These are phyloP conservation scores for Vanilla planifolia DNA, from an alignment of 106 monocot species.

Conservation along the genomic window DNA sequence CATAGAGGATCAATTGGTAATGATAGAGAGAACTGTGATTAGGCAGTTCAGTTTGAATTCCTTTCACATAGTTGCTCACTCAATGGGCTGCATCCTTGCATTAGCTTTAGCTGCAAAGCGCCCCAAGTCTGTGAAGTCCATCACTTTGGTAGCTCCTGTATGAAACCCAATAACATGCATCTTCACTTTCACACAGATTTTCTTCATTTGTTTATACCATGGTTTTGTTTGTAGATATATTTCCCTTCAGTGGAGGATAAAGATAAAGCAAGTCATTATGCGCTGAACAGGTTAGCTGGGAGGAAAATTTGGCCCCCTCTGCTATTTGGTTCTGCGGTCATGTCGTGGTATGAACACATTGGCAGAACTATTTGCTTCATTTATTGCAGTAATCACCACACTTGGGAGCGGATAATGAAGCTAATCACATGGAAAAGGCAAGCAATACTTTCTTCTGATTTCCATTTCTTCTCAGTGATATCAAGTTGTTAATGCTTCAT, in stretches of 20 bases:
- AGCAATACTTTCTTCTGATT: too few species aligned
- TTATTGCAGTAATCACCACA: constrained; percentile 58
- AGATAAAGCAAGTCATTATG: constrained; percentile 28
- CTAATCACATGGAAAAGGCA: constrained; percentile 36
- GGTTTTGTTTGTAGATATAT: constrained; percentile 30
- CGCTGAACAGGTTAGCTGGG: constrained; percentile 42
- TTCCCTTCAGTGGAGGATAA: constrained; percentile 23
- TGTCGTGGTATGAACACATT: constrained; percentile 91
- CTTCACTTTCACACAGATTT: too few species aligned
- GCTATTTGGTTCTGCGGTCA: constrained; percentile 44
- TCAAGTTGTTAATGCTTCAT: too few species aligned
- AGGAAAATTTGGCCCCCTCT: constrained; percentile 72
- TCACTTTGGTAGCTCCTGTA: constrained; percentile 65
- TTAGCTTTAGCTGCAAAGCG: constrained; percentile 57
- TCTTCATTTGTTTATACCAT: too few species aligned
- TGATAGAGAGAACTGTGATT: constrained; percentile 45
- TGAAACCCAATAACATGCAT: constrained; percentile 12
- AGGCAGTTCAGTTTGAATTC: constrained; percentile 30
- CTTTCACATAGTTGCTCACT: constrained; percentile 79
- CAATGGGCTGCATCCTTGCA: constrained; percentile 80
- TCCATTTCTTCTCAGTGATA: too few species aligned
- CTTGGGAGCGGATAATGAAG: constrained; percentile 58
- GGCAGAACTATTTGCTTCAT: constrained; percentile 70
- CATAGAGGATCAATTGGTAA: constrained; percentile 48
- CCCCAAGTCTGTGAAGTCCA: constrained; percentile 37